A percentile compares a stretch with the other conserved stretches of the same genome.
phyloP scores from a whole-genome alignment of 768 basidiomycete species.

The Leccinum longicurvipes region DNA sequence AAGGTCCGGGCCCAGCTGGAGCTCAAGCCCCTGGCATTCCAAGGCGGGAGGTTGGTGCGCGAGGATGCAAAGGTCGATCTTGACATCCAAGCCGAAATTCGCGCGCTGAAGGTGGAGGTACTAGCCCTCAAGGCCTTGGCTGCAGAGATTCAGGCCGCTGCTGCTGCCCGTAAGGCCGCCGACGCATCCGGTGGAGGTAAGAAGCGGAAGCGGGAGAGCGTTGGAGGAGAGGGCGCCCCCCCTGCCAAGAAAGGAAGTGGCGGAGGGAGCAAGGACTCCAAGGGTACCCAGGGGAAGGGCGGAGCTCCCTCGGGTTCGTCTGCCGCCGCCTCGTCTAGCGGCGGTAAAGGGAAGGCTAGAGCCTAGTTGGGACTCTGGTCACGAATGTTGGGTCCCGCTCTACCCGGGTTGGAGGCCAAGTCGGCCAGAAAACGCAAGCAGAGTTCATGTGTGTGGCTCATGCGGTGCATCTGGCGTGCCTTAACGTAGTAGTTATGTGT shows the following conservation, averaged over 20 bases:
- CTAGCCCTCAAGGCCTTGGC: not conserved
- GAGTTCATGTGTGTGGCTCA: no score
- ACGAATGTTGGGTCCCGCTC: no score
- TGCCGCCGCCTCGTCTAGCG: no score
- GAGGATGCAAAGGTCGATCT: not conserved
- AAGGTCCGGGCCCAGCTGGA: not conserved
- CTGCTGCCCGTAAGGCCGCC: not conserved
- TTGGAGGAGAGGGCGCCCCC: not conserved
- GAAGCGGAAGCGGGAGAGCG: no score
- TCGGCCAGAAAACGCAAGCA: no score
- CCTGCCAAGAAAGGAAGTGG: not conserved
- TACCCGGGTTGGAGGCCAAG: no score
- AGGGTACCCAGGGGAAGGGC: no score
- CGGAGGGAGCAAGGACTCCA: not conserved
- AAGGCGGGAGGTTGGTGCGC: not conserved
- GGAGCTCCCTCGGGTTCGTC: not conserved
- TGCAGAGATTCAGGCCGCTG: not conserved
- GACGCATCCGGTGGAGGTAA: no score
- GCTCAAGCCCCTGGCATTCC: not conserved
- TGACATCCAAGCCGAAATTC: not conserved
- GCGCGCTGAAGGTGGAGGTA: no score
- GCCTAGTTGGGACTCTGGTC: no score
- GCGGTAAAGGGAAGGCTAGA: not conserved
- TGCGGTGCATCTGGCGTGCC: no score
- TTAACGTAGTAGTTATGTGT: no score